Percentiles rank a stretch among this genome's conserved stretches.
Evolutionary conservation across 2,329 filamentous ascomycete genomes (phyloP).

Genomic region (Metarhizium sp.): DNA sequence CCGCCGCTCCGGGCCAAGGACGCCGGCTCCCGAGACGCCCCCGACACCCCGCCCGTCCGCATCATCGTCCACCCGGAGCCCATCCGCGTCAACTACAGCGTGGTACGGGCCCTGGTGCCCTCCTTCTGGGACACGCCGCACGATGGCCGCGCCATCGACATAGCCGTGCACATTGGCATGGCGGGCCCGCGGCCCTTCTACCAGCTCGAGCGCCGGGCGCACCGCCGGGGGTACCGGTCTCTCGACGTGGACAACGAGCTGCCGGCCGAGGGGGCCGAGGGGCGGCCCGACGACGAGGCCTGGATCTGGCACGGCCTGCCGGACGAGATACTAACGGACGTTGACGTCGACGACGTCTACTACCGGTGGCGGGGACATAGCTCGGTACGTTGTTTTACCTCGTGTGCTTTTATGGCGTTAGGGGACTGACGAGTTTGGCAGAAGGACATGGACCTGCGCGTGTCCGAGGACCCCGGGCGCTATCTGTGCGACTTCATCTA

Average conservation of each 20-base stretch:
- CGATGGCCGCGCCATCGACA: constrained; percentile 42
- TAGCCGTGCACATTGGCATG: constrained; percentile 73
- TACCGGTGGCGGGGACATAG: constrained; percentile 42
- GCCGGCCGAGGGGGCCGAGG: constrained; percentile 43
- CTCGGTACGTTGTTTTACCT: constrained; percentile 31
- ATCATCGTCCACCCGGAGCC: constrained; percentile 57
- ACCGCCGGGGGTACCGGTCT: constrained; percentile 62
- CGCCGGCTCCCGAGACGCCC: constrained; percentile 17
- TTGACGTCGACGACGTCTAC: constrained; percentile 50
- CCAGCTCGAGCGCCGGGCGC: constrained; percentile 59
- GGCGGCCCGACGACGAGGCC: constrained; percentile 28
- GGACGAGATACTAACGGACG: constrained; percentile 44
- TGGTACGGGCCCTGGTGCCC: constrained; percentile 55
- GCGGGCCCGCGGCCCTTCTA: constrained; percentile 57
- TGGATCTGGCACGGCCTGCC: constrained; percentile 49
- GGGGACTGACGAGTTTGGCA: constrained; percentile 6
- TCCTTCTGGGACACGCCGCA: constrained; percentile 40
- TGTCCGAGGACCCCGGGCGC: constrained; percentile 61
- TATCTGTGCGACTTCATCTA: constrained; percentile 76
- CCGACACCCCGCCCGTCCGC: constrained; percentile 38
- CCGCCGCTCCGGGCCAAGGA: constrained; percentile 38
- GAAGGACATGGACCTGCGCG: constrained; percentile 37
- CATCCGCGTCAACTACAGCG: constrained; percentile 62
- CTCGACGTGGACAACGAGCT: constrained; percentile 59
- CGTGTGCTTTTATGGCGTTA: no score